Conservation (phyloP, 1,284 basidiomycete genomes). For the Inonotus hispidus region DNA sequence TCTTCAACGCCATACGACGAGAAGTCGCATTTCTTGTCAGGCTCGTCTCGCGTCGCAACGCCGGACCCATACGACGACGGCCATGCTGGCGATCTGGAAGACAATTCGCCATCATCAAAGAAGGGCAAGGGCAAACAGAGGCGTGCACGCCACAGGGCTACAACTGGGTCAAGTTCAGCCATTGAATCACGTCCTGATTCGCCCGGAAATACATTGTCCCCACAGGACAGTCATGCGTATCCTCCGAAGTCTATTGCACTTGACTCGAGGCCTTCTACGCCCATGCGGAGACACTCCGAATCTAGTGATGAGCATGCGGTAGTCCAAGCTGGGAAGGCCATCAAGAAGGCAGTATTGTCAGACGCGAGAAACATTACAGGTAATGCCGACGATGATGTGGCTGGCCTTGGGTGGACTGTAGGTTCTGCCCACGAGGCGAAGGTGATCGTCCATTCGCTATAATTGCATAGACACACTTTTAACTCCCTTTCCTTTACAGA, state of each 20-base stretch:
- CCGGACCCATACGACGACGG: slow-evolving; percentile 15
- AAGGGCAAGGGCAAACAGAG: slow-evolving; percentile 32
- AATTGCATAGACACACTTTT: slow-evolving; percentile 22
- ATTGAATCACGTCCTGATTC: slow-evolving; percentile 14
- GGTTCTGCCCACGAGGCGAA: slow-evolving; percentile 60
- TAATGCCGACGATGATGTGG: slow-evolving; percentile 31
- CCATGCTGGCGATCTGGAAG: slow-evolving; percentile 13
- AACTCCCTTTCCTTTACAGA: slow-evolving; percentile 27
- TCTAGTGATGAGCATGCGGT: slow-evolving; percentile 34
- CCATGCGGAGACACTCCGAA: slow-evolving; percentile 18
- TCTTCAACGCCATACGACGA: slow-evolving; percentile 17
- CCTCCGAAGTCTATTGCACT: slow-evolving; percentile 8
- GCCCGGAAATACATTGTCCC: slow-evolving; percentile 1
- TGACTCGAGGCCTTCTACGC: slow-evolving; percentile 12
- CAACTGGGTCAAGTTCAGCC: slow-evolving; percentile 3
- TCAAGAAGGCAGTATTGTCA: slow-evolving; percentile 64
- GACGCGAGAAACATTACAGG: slow-evolving; percentile 68
- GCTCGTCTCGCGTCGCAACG: slow-evolving; percentile 2
- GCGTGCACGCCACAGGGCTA: slow-evolving; percentile 9
- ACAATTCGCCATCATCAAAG: slow-evolving; percentile 21
- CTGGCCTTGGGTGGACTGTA: slow-evolving; percentile 45
- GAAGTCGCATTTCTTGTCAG: slow-evolving; percentile 16
- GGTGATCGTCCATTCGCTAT: slow-evolving; percentile 30
- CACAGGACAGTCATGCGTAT: slow-evolving; percentile 6
- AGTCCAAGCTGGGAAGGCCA: slow-evolving; percentile 52